Percentiles rank a stretch among this genome's conserved stretches.
These are phyloP conservation scores for Tremella yokohamensis DNA, from an alignment of 768 basidiomycete species.

Conservation along the genomic window DNA sequence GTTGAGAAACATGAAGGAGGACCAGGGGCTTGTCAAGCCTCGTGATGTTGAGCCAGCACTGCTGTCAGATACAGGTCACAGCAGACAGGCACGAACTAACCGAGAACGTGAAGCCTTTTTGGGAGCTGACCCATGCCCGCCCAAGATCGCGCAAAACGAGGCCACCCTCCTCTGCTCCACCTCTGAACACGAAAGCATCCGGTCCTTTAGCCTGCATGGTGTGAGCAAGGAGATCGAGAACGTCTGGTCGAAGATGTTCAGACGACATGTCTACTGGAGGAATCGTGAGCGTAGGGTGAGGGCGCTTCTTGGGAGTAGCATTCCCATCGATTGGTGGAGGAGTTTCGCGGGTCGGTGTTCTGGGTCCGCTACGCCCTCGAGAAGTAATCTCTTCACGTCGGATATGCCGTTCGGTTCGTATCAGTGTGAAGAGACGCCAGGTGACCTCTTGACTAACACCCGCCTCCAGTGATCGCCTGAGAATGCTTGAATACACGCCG, in stretches of 20 bases:
- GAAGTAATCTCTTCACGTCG: too few species aligned
- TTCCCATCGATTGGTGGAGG: too few species aligned
- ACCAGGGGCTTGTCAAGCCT: conserved; percentile 45
- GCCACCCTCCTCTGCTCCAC: conserved; percentile 27
- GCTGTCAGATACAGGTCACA: background rate
- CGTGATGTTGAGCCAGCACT: conserved; percentile 48
- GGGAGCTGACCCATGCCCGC: conserved; percentile 33
- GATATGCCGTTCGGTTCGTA: conserved; percentile 8
- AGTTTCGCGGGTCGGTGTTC: too few species aligned
- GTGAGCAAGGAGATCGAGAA: conserved; percentile 45
- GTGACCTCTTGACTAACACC: conserved; percentile 35
- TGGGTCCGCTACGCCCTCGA: too few species aligned
- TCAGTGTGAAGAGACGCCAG: conserved; percentile 40
- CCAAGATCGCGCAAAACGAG: conserved; percentile 36
- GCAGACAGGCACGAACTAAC: conserved; percentile 19
- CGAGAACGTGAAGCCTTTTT: conserved; percentile 46
- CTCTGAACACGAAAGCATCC: conserved; percentile 38
- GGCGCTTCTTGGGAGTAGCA: background rate
- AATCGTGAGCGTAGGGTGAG: background rate
- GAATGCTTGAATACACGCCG: conserved; percentile 28
- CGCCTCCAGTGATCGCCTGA: conserved; percentile 37
- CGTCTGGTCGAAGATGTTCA: conserved; percentile 29
- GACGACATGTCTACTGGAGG: conserved; percentile 3
- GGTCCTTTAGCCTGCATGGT: conserved; percentile 43
- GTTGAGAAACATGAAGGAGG: conserved; percentile 38